Percentiles rank a stretch among this genome's conserved stretches.
Conservation (phyloP, 2,329 filamentous ascomycete species). For the Aspergillus flavus region DNA sequence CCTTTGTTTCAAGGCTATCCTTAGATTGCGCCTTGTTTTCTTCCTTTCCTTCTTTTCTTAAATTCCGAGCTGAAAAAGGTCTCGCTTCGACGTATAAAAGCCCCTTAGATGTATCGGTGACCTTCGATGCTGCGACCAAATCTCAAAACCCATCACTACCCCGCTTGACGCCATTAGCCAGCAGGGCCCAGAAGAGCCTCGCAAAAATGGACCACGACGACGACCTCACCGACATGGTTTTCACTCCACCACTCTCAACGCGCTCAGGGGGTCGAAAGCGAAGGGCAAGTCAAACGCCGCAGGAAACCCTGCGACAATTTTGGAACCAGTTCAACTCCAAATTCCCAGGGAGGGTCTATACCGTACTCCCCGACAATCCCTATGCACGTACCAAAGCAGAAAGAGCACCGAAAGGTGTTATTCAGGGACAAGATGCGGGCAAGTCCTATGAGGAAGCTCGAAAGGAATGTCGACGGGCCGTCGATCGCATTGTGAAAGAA, state of each 20-base stretch:
- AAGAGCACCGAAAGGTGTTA: constrained; percentile 56
- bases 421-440: constrained; percentile 59
- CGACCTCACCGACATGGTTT: constrained; percentile 23
- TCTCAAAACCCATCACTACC: background rate
- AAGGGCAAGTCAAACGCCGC: constrained; percentile 60
- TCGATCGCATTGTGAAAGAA: constrained; percentile 60
- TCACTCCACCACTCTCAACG: constrained; percentile 31
- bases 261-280: constrained; percentile 35
- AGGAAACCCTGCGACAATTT: constrained; percentile 70
- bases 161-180: background rate
- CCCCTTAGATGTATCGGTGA: background rate
- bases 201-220: constrained; percentile 35
- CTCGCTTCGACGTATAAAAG: background rate
- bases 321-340: constrained; percentile 73
- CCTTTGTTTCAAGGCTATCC: background rate
- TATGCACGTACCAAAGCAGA: constrained; percentile 64
- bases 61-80: background rate
- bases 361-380: constrained; percentile 68
- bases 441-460: constrained; percentile 74
- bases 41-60: background rate
- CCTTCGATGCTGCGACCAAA: background rate
- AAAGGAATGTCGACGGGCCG: constrained; percentile 65
- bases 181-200: background rate
- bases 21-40: background rate
- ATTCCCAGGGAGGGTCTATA: constrained; percentile 71